Base-by-base conservation (phyloP, 129 eudicot species). In the Flaveria bidentis region DNA sequence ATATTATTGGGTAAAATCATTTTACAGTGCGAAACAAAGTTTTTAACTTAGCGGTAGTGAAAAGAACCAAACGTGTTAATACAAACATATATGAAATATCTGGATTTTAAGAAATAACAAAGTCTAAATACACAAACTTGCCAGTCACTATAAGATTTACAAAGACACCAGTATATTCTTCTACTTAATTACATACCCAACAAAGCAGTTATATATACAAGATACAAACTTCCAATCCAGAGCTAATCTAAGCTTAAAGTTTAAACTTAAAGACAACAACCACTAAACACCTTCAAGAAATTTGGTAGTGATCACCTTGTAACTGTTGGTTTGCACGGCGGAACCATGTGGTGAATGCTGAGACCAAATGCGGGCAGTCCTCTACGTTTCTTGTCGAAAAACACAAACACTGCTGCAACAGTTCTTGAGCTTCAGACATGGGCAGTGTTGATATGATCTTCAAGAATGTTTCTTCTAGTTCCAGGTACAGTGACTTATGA, bases 301-400 rank as follows among this genome's bases (percentile, higher is more conserved):
- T 75, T 45, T 73, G 85, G 74, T 80, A 26, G 6, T 65, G 30
- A 58, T 86, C 87, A 42, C 82, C 56, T 52, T 66, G 85, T 16
- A 55, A 73, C 57, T 66, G 81, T n/a, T 88, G 67, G 46, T 89
- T 86, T 49, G 98, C 92, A 58, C 96, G 96, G 2, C 93, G 91
- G 67, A 93, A 93, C 97, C 98, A 93, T 18, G 98, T 93, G 81
- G 89, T 88, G 77, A 90, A 93, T 33, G 97, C 97, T 26, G 83
- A 75, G 36, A 93, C 89, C 84, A 93, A 78, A 80, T 93, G 98
- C 25, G 93, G 92, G 82, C 97, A 93, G 76, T 90, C 98, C 20
- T 93, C 98, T n/a, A 86, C 83, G 42, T 88, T 89, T 75, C 96
- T 83, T 44, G 98, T 88, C n/a, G 98, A 93, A 67, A 93, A 88